phyloP scores from a whole-genome alignment of 345 rosid genomes.

The Zanthoxylum bungeanum region DNA sequence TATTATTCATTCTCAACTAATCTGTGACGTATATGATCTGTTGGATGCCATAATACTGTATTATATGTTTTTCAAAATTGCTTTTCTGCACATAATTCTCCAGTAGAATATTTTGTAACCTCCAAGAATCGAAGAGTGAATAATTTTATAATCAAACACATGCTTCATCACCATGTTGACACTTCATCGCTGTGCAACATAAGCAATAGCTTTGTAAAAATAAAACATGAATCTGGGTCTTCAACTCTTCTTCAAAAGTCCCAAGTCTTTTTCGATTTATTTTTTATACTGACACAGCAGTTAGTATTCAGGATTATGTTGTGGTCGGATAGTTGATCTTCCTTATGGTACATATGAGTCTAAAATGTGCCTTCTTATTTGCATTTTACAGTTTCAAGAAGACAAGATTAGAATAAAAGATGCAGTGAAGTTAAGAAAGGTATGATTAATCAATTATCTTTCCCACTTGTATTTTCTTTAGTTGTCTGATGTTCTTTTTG shows the following conservation, averaged over 20 bases:
- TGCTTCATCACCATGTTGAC: background rate
- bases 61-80: background rate
- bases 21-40: background rate
- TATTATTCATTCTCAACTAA: background rate
- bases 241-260: background rate
- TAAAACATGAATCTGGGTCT: background rate
- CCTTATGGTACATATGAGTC: background rate
- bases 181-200: background rate
- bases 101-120: background rate
- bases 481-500: constrained; percentile 25
- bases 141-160: background rate
- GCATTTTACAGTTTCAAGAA: constrained; percentile 64
- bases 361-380: constrained; percentile 15
- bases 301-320: background rate
- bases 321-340: background rate
- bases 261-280: background rate
- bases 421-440: constrained; percentile 73
- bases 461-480: constrained; percentile 11
- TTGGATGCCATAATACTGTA: background rate
- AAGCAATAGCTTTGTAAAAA: background rate
- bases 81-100: background rate
- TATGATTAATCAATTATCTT: constrained; percentile 19
- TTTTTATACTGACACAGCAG: constrained; percentile 4
- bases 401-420: constrained; percentile 77
- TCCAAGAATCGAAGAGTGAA: background rate